Percentiles rank a stretch among this genome's conserved stretches.
phyloP scores from a whole-genome alignment of 2,329 filamentous ascomycete genomes.

The Knufia fluminis region DNA sequence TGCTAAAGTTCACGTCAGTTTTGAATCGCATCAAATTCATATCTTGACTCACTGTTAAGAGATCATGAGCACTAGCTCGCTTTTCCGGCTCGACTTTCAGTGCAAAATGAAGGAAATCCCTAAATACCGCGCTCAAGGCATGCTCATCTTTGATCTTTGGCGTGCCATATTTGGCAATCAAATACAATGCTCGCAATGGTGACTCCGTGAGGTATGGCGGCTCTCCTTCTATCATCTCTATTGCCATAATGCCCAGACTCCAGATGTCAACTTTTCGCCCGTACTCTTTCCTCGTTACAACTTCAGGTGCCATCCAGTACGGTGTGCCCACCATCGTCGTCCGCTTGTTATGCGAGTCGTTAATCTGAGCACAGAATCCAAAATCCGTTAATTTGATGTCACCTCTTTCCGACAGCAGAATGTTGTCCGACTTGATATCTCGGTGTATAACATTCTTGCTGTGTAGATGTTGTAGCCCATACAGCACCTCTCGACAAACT shows the following conservation, averaged over 20 bases:
- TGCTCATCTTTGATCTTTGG: slow-evolving; percentile 91
- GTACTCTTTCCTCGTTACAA: slow-evolving; percentile 95
- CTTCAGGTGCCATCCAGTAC: slow-evolving; percentile 99
- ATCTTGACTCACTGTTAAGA: slow-evolving; percentile 64
- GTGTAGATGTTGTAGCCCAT: slow-evolving; percentile 86
- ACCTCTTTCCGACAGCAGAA: slow-evolving; percentile 83
- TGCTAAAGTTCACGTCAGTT: slow-evolving; percentile 46
- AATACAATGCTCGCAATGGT: slow-evolving; percentile 80
- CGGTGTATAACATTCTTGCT: slow-evolving; percentile 97
- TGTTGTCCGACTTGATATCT: slow-evolving; percentile 99
- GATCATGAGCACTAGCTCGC: slow-evolving; percentile 85
- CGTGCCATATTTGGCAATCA: slow-evolving; percentile 95
- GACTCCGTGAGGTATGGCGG: slow-evolving; percentile 95
- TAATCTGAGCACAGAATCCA: slow-evolving; percentile 97
- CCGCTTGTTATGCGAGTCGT: slow-evolving; percentile 91
- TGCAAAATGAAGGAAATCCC: slow-evolving; percentile 85
- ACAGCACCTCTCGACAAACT: slow-evolving; percentile 70
- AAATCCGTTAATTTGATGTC: slow-evolving; percentile 99
- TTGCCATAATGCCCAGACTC: slow-evolving; percentile 98
- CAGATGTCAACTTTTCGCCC: slow-evolving; percentile 98
- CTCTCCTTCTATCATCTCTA: slow-evolving; percentile 99
- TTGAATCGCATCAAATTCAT: neutral
- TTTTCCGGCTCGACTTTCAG: slow-evolving; percentile 96
- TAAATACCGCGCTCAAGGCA: slow-evolving; percentile 69
- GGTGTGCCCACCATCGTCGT: slow-evolving; percentile 99